Percentiles rank a stretch among this genome's conserved stretches.
Evolutionary conservation across 169 alveolate species (phyloP).

Genomic region (Ichthyophthirius multifiliis): DNA sequence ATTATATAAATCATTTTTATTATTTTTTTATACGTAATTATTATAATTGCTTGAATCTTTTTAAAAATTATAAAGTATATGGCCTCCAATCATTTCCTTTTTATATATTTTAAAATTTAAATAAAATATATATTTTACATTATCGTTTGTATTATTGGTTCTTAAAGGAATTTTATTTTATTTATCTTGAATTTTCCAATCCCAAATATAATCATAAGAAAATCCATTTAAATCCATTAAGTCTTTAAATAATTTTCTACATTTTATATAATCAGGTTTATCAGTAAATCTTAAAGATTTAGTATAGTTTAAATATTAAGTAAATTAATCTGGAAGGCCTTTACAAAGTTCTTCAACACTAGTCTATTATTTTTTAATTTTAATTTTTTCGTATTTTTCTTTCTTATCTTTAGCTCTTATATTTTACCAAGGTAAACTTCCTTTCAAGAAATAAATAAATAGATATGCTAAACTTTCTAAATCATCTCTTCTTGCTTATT

Average conservation of each 20-base stretch:
- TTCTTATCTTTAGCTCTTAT: slow-evolving; percentile 55
- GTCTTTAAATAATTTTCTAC: slow-evolving; percentile 60
- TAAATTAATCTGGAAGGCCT: slow-evolving; percentile 67
- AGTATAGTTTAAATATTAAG: slow-evolving; percentile 60
- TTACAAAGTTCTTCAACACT: slow-evolving; percentile 61
- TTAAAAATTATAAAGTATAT: no score
- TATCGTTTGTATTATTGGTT: not conserved
- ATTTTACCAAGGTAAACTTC: slow-evolving; percentile 85
- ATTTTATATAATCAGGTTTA: slow-evolving; percentile 79
- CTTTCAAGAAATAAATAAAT: slow-evolving; percentile 71
- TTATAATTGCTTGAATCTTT: no score
- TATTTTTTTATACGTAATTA: no score
- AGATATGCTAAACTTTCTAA: slow-evolving; percentile 81
- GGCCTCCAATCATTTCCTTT: no score
- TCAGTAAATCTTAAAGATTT: slow-evolving; percentile 77
- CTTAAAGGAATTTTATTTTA: not conserved
- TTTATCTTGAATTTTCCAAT: slow-evolving; percentile 28
- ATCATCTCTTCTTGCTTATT: slow-evolving; percentile 77
- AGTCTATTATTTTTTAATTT: slow-evolving; percentile 66
- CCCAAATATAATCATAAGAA: slow-evolving; percentile 50
- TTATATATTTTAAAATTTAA: no score
- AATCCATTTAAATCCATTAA: slow-evolving; percentile 37
- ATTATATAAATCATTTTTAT: no score
- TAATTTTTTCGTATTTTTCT: slow-evolving; percentile 59
- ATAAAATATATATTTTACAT: no score